Base-by-base conservation (phyloP, 2,329 filamentous ascomycete genomes). In the Lasiodiplodia sp. region DNA sequence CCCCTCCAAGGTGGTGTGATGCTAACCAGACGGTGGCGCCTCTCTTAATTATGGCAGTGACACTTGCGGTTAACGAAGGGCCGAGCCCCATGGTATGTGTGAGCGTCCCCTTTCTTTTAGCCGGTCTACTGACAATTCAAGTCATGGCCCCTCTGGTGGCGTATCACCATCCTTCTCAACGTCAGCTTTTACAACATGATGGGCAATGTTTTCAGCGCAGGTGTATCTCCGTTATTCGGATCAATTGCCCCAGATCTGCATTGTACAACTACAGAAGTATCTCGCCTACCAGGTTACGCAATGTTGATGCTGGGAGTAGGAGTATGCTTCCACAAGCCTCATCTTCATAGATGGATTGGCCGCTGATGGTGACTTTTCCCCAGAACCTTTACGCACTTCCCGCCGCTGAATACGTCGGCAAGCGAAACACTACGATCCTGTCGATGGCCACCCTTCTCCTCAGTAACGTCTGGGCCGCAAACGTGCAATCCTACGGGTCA, bases 161-260 rank as follows among this genome's bases (percentile, higher is more conserved):
- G 55, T 18, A 57, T 57, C 18, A 10, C 28, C 3, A 57, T 57
- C 31, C 55, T 57, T n/a, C n/a, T 57, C 34, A 57, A 57, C 2
- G 55, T 57, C 12, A 57, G 55, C 55, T 57, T 57, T 34, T 57
- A 37, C n/a, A 57, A 57, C 55, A 57, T 57, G 55, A 57, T 57
- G 55, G 55, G 55, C 16, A 57, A n/a, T 21, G 55, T 57, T 3
- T 57, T 57, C 31, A 34, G 16, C 18, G 55, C 55, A 21, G 55
- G 55, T 0, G 38, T 57, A 16, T 11, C 55, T 8, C 55, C 55
- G 2, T 12, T 57, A 10, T 38, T 57, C n/a, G 18, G 31, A 8
- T 28, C 18, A 16, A n/a, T 38, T n/a, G 12, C 38, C 3, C 28
- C 12, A 21, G 55, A 57, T 8, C 16, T 57, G 1, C 55, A 16